Percentiles rank a stretch among this genome's conserved stretches.
Evolutionary conservation across 768 basidiomycete genomes (phyloP).

Genomic region (Serendipita indica): DNA sequence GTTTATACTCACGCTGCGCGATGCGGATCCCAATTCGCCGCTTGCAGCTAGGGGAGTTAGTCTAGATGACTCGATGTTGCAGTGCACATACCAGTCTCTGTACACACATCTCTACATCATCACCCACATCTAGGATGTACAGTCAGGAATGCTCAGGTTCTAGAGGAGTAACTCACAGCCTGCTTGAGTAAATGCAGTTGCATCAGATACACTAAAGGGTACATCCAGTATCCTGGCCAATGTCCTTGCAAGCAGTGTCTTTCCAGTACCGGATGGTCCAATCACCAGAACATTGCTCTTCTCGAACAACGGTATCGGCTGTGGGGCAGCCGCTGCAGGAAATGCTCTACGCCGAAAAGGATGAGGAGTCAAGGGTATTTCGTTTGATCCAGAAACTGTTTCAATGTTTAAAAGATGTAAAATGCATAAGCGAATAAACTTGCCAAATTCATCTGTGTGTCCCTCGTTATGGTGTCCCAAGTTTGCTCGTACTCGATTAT

Average conservation of each 20-base stretch:
- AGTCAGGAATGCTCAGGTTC: conserved; percentile 42
- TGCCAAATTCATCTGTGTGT: not conserved
- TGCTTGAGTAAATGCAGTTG: conserved; percentile 87
- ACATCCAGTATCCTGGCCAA: conserved; percentile 85
- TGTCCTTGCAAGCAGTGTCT: conserved; percentile 81
- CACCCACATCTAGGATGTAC: conserved; percentile 61
- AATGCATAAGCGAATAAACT: not conserved
- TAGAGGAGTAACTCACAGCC: conserved; percentile 13
- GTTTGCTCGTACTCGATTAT: conserved; percentile 72
- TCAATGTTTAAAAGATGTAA: too few species aligned
- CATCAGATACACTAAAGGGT: conserved; percentile 87
- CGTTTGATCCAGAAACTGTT: not conserved
- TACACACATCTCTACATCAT: conserved; percentile 88
- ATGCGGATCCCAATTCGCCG: conserved; percentile 75
- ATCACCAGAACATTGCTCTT: conserved; percentile 93
- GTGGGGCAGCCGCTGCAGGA: conserved; percentile 29
- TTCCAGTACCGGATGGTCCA: conserved; percentile 34
- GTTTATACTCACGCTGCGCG: conserved; percentile 50
- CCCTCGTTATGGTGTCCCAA: conserved; percentile 18
- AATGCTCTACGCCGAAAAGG: conserved; percentile 27
- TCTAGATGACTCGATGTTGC: not conserved
- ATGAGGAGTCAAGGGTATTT: conserved; percentile 40
- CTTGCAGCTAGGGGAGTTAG: conserved; percentile 46
- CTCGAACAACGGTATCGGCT: conserved; percentile 50
- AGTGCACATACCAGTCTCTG: conserved; percentile 67